Evolutionary conservation across 176 grass and related monocot genomes (phyloP), one percentile per base, ranked within the genome.

Genomic region (Rhynchospora tenuis): DNA sequence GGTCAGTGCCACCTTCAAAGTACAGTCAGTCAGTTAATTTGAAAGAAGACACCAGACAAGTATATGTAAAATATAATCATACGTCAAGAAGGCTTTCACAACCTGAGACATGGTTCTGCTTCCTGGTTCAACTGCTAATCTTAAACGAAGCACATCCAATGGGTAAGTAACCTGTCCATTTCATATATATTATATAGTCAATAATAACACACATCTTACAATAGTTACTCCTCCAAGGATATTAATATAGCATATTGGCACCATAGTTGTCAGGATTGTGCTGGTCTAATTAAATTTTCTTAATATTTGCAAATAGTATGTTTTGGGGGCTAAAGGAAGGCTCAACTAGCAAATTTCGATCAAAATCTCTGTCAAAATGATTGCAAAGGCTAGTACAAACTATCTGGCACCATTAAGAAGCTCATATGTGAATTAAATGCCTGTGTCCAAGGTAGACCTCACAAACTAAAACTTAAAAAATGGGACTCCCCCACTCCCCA

Each of bases 111-210:
- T 93, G 73, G 96, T 95, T 73, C 86, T 83, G 79, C 87, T 84
- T 62, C 96, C 93, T 83, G 96, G 92, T 88, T 99, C 86, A 87
- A 99, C 93, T 73, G 96, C 96, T 74, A 99, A 86, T 86, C 96
- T 99, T 43, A 99, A 89, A 67, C 96, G 91, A 54, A 95, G 89
- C 73, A 99, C 93, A 88, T 99, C 96, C 85, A 99, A 86, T 81
- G 93, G 96, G 80, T 99, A 99, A 54, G 96, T 93, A 58, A 99
- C 93, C 93, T 99, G 88, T 85, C n/a, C n/a, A 67, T 82, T 66
- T 51, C 59, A 48, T 50, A 82, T 28, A 48, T 51, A 64, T 27
- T 50, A 82, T 28, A 48, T 51, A 64, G 51, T 82, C 4, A 64
- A 50, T 6, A 82, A 64, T 8, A 38, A 38, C 12, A 4, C 29